phyloP scores from a whole-genome alignment of 2,329 filamentous ascomycete genomes.

The Talaromyces sp. region DNA sequence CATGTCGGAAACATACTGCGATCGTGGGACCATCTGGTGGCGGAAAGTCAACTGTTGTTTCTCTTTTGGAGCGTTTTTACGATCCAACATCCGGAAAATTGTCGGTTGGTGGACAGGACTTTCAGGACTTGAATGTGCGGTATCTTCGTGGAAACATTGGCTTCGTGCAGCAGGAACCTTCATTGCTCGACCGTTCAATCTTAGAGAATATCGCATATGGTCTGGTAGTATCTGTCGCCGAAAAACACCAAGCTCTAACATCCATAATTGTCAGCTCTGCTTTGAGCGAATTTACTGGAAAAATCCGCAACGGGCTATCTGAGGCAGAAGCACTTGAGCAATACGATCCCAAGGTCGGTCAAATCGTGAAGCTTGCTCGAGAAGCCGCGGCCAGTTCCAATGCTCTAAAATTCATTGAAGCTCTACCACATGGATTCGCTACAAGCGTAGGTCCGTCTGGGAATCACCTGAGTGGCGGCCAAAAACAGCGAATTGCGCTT shows the following conservation, averaged over 20 bases:
- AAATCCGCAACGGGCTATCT: conserved; percentile 19
- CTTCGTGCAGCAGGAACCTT: conserved; percentile 49
- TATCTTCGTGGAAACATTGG: conserved; percentile 30
- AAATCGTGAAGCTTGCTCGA: conserved; percentile 24
- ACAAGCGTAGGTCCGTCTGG: conserved; percentile 92
- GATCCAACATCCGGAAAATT: conserved; percentile 28
- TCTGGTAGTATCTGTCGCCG: conserved; percentile 32
- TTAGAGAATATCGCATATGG: conserved; percentile 51
- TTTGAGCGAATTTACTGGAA: conserved; percentile 20
- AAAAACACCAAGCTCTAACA: conserved; percentile 20
- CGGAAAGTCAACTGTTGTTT: conserved; percentile 47
- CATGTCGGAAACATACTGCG: conserved; percentile 33
- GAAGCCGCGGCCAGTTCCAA: conserved; percentile 23
- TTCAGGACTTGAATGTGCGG: conserved; percentile 29
- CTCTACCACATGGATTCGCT: conserved; percentile 77
- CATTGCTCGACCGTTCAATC: conserved; percentile 47
- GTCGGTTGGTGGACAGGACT: conserved; percentile 22
- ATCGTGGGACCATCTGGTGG: conserved; percentile 48
- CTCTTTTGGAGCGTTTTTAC: conserved; percentile 33
- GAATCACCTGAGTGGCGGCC: conserved; percentile 85
- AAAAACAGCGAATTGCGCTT: conserved; percentile 95
- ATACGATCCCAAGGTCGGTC: conserved; percentile 18
- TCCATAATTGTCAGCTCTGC: conserved; percentile 20
- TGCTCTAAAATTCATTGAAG: conserved; percentile 23
- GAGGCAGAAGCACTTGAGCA: conserved; percentile 19